phyloP scores from a whole-genome alignment of 75 land plant genomes.

The Ceratopteris richardii region DNA sequence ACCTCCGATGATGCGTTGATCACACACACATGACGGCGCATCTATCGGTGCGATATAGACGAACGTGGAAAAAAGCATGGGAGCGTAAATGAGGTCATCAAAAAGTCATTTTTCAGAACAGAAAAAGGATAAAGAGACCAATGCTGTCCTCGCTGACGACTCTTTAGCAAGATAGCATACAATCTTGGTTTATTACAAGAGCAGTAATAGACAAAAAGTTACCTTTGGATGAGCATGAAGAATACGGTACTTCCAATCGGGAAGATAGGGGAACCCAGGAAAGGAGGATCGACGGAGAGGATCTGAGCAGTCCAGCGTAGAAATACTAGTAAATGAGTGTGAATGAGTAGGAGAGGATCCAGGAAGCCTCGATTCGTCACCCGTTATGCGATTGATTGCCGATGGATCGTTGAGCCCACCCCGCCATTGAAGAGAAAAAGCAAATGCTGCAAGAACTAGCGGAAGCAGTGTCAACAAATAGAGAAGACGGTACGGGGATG shows the following conservation, averaged over 20 bases:
- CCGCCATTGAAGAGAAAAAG: slow-evolving; percentile 87
- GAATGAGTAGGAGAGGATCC: slow-evolving; percentile 42
- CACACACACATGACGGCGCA: too few relatives aligned
- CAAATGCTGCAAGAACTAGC: slow-evolving; percentile 61
- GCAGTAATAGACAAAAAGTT: not conserved
- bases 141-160: too few relatives aligned
- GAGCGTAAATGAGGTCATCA: too few relatives aligned
- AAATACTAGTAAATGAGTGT: slow-evolving; percentile 14
- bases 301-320: slow-evolving; percentile 40
- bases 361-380: slow-evolving; percentile 45
- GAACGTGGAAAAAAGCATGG: too few relatives aligned
- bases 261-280: slow-evolving; percentile 56
- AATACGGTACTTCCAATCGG: slow-evolving; percentile 55
- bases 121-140: too few relatives aligned
- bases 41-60: too few relatives aligned
- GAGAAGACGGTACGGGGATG: slow-evolving; percentile 31
- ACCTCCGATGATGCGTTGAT: too few relatives aligned
- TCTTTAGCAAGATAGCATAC: too few relatives aligned
- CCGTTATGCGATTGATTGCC: slow-evolving; percentile 28
- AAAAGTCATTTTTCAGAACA: too few relatives aligned
- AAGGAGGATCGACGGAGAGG: slow-evolving; percentile 23
- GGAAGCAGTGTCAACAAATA: slow-evolving; percentile 69
- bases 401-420: slow-evolving; percentile 67
- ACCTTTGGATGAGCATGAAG: slow-evolving; percentile 59
- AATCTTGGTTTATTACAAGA: too few relatives aligned